Base-by-base conservation (phyloP, 2,329 filamentous ascomycete species). In the Dissoconium aciculare region DNA sequence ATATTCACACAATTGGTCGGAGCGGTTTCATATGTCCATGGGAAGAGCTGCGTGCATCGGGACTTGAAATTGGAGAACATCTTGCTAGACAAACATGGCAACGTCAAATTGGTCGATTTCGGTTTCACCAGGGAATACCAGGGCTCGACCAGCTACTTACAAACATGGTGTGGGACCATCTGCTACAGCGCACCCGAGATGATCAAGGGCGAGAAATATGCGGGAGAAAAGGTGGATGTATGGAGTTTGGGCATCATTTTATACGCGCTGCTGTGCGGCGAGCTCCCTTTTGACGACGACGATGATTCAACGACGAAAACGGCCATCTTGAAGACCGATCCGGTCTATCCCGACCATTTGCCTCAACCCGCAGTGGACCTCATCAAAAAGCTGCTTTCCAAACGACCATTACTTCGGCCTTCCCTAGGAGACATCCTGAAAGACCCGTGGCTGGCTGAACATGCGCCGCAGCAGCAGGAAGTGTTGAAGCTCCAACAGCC, bases 131-230 rank as follows among this genome's bases (percentile, higher is more conserved):
- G 89, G 42, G 89, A 98, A 58, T 98, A 98, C 55, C 84, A 94
- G 56, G 87, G 87, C 37, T 84, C 91, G 47, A 72, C 82, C 16
- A 95, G 85, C 54, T 87, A 95, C 50, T 61, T 98, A 33, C 87
- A 95, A 56, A 98, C 89, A 1, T 98, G 93, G 57, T 98, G 89
- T 54, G 89, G 89, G 4, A 98, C 89, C 0, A 78, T 98, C 39
- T 95, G 87, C 60, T 98, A 98, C 57, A 93, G 84, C 32, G 89
- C 89, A 2, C 89, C 89, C 2, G 89, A 98, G 57, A 98, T 98
- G 89, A 67, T 98, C 24, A 93, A 89, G 55, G 89, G 85, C 23
- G 89, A 98, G 55, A 95, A 92, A 56, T 98, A 98, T 52, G 89
- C 85, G 0, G 87, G 84, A 15, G 84, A 94, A 60, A 95, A 94